Percentiles rank a stretch among this genome's conserved stretches.
phyloP scores from a whole-genome alignment of 768 basidiomycete species.

The Mycena epipterygia region DNA sequence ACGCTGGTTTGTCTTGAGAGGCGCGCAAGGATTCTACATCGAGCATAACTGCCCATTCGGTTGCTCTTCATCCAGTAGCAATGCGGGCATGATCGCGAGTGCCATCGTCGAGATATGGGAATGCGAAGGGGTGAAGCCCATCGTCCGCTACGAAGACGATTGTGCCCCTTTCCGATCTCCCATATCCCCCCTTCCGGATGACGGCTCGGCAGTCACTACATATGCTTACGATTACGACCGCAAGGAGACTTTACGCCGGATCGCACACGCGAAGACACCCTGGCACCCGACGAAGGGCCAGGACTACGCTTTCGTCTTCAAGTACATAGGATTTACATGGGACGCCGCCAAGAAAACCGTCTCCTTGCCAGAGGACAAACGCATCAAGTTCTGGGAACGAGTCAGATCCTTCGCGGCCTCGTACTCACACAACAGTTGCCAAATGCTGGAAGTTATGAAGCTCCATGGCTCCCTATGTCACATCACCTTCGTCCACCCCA shows the following conservation, averaged over 20 bases:
- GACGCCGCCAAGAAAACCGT: neutral
- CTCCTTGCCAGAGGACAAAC: neutral
- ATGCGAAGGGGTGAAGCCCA: constrained; percentile 32
- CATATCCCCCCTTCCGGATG: neutral
- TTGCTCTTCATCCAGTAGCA: constrained; percentile 44
- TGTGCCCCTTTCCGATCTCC: constrained; percentile 39
- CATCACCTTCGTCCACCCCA: neutral
- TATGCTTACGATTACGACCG: constrained; percentile 5
- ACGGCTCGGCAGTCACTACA: neutral
- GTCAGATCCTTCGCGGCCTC: neutral
- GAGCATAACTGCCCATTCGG: constrained; percentile 43
- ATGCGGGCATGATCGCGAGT: constrained; percentile 47
- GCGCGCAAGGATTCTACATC: neutral
- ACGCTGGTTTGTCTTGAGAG: constrained; percentile 47
- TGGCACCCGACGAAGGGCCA: constrained; percentile 5
- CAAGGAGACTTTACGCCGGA: neutral
- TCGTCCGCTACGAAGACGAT: constrained; percentile 49
- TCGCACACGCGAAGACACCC: neutral
- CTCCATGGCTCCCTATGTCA: constrained; percentile 16
- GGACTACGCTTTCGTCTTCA: too few relatives aligned
- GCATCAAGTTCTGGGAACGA: constrained; percentile 35
- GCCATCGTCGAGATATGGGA: constrained; percentile 47
- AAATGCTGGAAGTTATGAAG: constrained; percentile 11
- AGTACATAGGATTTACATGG: too few relatives aligned
- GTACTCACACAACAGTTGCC: neutral